phyloP scores from a whole-genome alignment of 75 land plant genomes.

The Azolla pinnata region DNA sequence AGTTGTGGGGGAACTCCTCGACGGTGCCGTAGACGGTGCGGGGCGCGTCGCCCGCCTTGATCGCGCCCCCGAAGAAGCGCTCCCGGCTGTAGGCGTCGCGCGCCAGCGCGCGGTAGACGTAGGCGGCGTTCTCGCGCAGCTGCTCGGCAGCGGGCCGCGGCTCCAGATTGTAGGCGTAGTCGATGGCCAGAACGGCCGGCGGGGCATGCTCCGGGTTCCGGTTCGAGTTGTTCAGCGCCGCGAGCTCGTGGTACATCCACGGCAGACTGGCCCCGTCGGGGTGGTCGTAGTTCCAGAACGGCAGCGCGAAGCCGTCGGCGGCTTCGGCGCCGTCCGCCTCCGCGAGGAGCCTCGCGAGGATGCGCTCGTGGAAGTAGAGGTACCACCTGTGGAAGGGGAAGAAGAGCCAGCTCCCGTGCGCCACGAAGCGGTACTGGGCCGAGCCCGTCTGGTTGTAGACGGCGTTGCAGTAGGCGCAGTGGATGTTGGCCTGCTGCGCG shows the following conservation, averaged over 20 bases:
- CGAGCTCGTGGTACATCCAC: not conserved
- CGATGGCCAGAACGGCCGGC: not conserved
- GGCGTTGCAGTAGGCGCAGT: constrained; percentile 49
- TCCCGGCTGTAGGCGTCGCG: not conserved
- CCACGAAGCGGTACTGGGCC: constrained; percentile 6
- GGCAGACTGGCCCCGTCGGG: constrained; percentile 4
- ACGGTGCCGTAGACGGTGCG: not conserved
- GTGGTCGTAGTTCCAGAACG: constrained; percentile 25
- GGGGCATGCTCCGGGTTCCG: constrained; percentile 5
- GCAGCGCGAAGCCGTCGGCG: constrained; percentile 20
- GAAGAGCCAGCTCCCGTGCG: constrained; percentile 8
- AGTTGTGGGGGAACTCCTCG: constrained; percentile 2
- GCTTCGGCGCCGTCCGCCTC: too few species aligned
- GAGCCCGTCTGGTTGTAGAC: constrained; percentile 1
- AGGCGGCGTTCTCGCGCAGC: constrained; percentile 3
- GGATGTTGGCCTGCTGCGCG: constrained; percentile 41
- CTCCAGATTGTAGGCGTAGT: not conserved
- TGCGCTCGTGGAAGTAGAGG: constrained; percentile 21
- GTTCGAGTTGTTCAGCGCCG: constrained; percentile 1
- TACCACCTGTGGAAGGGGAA: constrained; percentile 12
- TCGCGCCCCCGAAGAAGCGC: not conserved
- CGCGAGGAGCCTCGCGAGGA: constrained; percentile 13
- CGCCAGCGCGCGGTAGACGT: constrained; percentile 1
- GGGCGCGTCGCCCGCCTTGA: not conserved
- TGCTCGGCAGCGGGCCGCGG: not conserved